Evolutionary conservation across 176 grass and related monocot species (phyloP), one percentile per base, ranked within the genome.

Genomic region (Triticum dicoccoides): DNA sequence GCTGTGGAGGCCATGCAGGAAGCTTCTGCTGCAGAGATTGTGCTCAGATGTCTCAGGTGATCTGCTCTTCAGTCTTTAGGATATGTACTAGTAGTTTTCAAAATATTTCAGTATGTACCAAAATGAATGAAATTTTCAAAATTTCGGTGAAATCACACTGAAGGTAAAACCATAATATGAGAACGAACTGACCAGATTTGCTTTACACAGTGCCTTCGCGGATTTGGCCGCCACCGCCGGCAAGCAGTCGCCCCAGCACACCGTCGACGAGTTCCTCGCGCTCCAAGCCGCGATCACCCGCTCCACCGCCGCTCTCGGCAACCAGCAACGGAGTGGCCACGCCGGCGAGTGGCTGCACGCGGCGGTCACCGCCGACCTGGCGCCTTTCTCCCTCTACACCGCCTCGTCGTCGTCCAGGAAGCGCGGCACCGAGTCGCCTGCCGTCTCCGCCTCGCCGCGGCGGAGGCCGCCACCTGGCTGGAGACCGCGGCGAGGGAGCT

Each of bases 1-100:
- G 93, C 95, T n/a, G 78, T 93, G 64, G 89, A 95, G 82, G 95
- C 95, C 13, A 74, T 95, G 76, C 88, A 85, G 76, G 86, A 95
- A 87, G 93, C 91, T 65, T 93, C 91, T 87, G 82, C 89, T 69
- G 85, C 87, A 10, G 93, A 95, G 80, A 93, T 62, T 44, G 90
- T 98, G 68, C 69, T 98, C 45, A 86, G 87, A 21, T 92, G 89
- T 73, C 68, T 98, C 73, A 91, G 95, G 95, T 95, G 52, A 47
- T 6, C 9, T 35, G 13, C 3, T 33, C 13, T n/a, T 52, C 18
- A 33, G 2, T 37, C 33, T 3, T 61, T 14, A 49, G 12, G 12
- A 14, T 12, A 52, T 52, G 49, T 52, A 52, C 49, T 30, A 30
- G 29, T 52, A 15, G 14, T 2, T 52, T 17, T 52, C 49, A 52